Percentiles rank a stretch among this genome's conserved stretches.
phyloP scores from a whole-genome alignment of 2,329 filamentous ascomycete species.

The Lasiodiplodia sp. region DNA sequence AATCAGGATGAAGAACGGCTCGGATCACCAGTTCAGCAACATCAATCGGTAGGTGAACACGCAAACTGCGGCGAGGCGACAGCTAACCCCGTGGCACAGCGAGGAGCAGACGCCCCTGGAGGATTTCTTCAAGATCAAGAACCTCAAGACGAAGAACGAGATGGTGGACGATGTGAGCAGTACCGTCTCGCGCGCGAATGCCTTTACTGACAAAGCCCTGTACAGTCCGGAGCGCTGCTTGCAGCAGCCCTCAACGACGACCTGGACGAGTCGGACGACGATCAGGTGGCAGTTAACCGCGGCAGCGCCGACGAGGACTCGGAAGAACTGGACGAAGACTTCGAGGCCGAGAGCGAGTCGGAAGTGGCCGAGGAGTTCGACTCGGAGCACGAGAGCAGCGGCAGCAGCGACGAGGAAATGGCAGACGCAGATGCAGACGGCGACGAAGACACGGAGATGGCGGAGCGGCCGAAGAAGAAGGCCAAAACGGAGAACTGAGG shows the following conservation, averaged over 20 bases:
- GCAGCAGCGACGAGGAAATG: slow-evolving; percentile 70
- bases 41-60: slow-evolving; percentile 77
- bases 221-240: slow-evolving; percentile 65
- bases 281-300: slow-evolving; percentile 78
- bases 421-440: slow-evolving; percentile 65
- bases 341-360: slow-evolving; percentile 88
- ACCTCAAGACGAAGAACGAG: slow-evolving; percentile 96
- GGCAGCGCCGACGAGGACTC: slow-evolving; percentile 96
- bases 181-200: slow-evolving; percentile 22
- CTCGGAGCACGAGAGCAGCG: slow-evolving; percentile 86
- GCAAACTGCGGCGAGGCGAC: background rate
- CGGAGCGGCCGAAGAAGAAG: slow-evolving; percentile 70
- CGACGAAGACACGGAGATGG: slow-evolving; percentile 60
- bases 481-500: slow-evolving; percentile 55
- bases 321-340: slow-evolving; percentile 95
- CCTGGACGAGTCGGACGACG: slow-evolving; percentile 80
- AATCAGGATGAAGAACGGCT: slow-evolving; percentile 85
- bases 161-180: slow-evolving; percentile 86
- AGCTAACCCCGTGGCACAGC: slow-evolving; percentile 45
- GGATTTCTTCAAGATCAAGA: slow-evolving; percentile 96
- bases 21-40: slow-evolving; percentile 96
- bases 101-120: slow-evolving; percentile 98
- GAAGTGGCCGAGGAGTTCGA: slow-evolving; percentile 98
- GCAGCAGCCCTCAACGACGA: slow-evolving; percentile 84
- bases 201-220: slow-evolving; percentile 37